These are phyloP conservation scores for Trypanosoma scelopori DNA, from an alignment of 208 protist species.

Conservation along the genomic window DNA sequence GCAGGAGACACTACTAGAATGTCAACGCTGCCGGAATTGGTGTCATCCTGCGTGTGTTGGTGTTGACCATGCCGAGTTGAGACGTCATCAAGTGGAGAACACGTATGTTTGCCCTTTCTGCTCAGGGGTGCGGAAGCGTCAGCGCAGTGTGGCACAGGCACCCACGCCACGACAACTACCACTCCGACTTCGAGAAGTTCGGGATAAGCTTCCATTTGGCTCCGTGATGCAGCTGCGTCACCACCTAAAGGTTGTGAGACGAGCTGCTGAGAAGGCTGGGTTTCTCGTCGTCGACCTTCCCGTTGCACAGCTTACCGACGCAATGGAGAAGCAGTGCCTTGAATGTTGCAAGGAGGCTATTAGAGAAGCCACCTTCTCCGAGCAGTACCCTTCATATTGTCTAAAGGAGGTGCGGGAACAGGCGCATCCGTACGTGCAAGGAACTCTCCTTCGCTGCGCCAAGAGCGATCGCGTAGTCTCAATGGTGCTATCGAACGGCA, in stretches of 20 bases:
- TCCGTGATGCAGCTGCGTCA: conserved; percentile 28
- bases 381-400: conserved; percentile 75
- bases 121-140: conserved; percentile 16
- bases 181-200: conserved; percentile 67
- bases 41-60: conserved; percentile 77
- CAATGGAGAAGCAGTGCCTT: conserved; percentile 44
- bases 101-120: conserved; percentile 72
- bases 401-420: conserved; percentile 50
- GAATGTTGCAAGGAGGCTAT: conserved; percentile 70
- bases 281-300: conserved; percentile 62
- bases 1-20: conserved; percentile 69
- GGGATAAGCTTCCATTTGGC: conserved; percentile 40
- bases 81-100: conserved; percentile 30
- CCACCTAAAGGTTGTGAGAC: conserved; percentile 27
- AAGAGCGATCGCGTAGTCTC: conserved; percentile 36
- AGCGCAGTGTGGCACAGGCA: conserved; percentile 23
- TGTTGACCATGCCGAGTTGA: conserved; percentile 59
- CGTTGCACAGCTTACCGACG: conserved; percentile 32
- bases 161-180: conserved; percentile 52
- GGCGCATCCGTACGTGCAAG: conserved; percentile 72
- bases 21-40: conserved; percentile 62
- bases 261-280: conserved; percentile 32
- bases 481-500: conserved; percentile 75
- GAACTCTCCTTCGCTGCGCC: conserved; percentile 40
- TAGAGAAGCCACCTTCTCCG: conserved; percentile 69